These are phyloP conservation scores for Trichosporon asahii DNA, from an alignment of 1,284 basidiomycete species.

Conservation along the genomic window DNA sequence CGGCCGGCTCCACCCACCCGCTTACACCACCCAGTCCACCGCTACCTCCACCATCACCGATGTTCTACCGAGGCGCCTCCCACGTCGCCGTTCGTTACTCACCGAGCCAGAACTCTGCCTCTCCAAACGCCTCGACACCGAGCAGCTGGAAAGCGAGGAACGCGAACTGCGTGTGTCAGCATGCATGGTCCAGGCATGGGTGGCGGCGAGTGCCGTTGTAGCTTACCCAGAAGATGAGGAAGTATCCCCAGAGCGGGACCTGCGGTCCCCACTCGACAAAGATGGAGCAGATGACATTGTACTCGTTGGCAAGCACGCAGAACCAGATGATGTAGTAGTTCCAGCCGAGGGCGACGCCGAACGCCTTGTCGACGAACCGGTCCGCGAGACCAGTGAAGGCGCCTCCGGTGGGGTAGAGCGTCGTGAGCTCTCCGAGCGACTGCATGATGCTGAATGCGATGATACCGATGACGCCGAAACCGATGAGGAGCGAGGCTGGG, in stretches of 20 bases:
- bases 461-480: slow-evolving; percentile 29
- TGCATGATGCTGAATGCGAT: slow-evolving; percentile 31
- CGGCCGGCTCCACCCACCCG: background rate
- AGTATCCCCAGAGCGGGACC: slow-evolving; percentile 29
- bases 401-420: slow-evolving; percentile 28
- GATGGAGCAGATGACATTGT: slow-evolving; percentile 28
- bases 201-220: slow-evolving; percentile 11
- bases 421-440: slow-evolving; percentile 30
- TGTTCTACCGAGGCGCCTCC: background rate
- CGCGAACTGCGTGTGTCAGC: slow-evolving; percentile 33
- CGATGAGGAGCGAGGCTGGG: slow-evolving; percentile 29
- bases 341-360: slow-evolving; percentile 28
- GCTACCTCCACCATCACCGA: background rate
- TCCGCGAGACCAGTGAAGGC: slow-evolving; percentile 28
- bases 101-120: slow-evolving; percentile 28
- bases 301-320: slow-evolving; percentile 38
- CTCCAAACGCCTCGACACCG: slow-evolving; percentile 31
- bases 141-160: slow-evolving; percentile 35
- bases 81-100: background rate
- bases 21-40: background rate
- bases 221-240: slow-evolving; percentile 30
- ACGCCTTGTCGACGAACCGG: slow-evolving; percentile 30
- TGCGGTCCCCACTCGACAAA: slow-evolving; percentile 21
- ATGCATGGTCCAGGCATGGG: slow-evolving; percentile 2
- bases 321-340: slow-evolving; percentile 33